Base-by-base conservation (phyloP, 768 basidiomycete genomes). In the Holtermanniella nyarrowii region DNA sequence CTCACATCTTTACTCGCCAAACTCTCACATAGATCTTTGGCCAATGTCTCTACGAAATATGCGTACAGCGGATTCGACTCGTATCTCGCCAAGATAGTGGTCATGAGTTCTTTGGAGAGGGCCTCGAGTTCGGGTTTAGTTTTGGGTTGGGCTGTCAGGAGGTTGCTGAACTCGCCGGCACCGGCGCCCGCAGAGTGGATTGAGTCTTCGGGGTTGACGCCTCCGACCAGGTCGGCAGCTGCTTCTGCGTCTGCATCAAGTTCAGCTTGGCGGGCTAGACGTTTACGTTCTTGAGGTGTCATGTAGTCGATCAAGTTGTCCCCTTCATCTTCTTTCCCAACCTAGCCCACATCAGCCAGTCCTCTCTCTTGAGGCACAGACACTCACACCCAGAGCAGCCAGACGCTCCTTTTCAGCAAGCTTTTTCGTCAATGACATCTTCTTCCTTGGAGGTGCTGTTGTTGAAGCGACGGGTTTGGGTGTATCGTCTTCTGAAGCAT, bases 1-100 rank as follows among this genome's bases (percentile, higher is more conserved):
- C 90, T 80, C 23, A 89, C 83, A 61, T 99, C 93, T 47, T 89
- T 82, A 55, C 96, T 89, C 62, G 83, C 85, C 49, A 97, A 77
- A 4, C 88, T 81, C 53, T 76, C 72, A 0, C 84, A 82, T 14
- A 95, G 73, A 46, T 82, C 82, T 43, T 83, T 82, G 16, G 81
- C 81, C 57, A 90, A 82, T 57, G 86, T 79, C 63, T 96, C 90
- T 51, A 89, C 78, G 61, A 99, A 96, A 0, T 78, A 59, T 3
- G 83, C 68, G 67, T 88, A 99, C 7, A 90, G 77, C 1, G 90
- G 88, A 66, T 88, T 88, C 68, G 75, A 71, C 61, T 85, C 78
- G 72, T 91, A 88, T 62, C 79, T 81, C 60, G 83, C 82, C 74
- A 89, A 76, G 60, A 96, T 70, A 52, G 77, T 75, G 44, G 85